A percentile compares a stretch with the other conserved stretches of the same genome.
Conservation (phyloP, 2,329 filamentous ascomycete genomes). For the Penicillium sp. region DNA sequence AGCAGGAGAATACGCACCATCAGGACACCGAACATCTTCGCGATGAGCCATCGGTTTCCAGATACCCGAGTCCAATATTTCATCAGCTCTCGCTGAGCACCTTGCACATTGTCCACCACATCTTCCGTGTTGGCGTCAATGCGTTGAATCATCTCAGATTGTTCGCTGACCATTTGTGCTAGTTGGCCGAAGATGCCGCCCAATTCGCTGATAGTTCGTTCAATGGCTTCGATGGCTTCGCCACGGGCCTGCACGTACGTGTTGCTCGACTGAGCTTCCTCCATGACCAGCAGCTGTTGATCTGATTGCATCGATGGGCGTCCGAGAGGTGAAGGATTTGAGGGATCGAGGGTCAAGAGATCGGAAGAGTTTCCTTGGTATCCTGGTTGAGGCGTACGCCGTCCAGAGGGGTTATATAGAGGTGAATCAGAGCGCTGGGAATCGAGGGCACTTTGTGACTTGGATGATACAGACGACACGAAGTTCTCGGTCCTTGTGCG, state of each 20-base stretch:
- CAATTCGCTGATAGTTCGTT: slow-evolving; percentile 88
- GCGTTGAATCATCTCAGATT: slow-evolving; percentile 94
- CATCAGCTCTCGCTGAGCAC: slow-evolving; percentile 88
- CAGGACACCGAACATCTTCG: slow-evolving; percentile 75
- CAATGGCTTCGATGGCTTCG: slow-evolving; percentile 94
- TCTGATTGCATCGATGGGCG: slow-evolving; percentile 63
- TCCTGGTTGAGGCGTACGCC: slow-evolving; percentile 59
- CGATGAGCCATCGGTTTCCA: slow-evolving; percentile 91
- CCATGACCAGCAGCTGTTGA: slow-evolving; percentile 87
- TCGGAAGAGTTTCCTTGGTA: slow-evolving; percentile 56
- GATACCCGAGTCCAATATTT: slow-evolving; percentile 96
- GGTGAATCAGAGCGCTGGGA: slow-evolving; percentile 76
- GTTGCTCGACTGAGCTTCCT: slow-evolving; percentile 82
- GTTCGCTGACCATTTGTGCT: slow-evolving; percentile 94
- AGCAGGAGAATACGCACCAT: slow-evolving; percentile 56
- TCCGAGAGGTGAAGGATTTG: slow-evolving; percentile 47
- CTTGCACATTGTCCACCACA: slow-evolving; percentile 97
- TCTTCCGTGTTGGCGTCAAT: slow-evolving; percentile 98
- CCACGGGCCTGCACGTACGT: slow-evolving; percentile 89
- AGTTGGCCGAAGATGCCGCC: slow-evolving; percentile 92
- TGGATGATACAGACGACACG: slow-evolving; percentile 80
- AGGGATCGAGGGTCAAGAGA: slow-evolving; percentile 77
- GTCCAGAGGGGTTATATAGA: slow-evolving; percentile 76
- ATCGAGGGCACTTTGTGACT: slow-evolving; percentile 62
- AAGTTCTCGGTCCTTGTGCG: slow-evolving; percentile 93